Evolutionary conservation across 2,329 filamentous ascomycete species (phyloP).

Genomic region (Venturia carpophila): DNA sequence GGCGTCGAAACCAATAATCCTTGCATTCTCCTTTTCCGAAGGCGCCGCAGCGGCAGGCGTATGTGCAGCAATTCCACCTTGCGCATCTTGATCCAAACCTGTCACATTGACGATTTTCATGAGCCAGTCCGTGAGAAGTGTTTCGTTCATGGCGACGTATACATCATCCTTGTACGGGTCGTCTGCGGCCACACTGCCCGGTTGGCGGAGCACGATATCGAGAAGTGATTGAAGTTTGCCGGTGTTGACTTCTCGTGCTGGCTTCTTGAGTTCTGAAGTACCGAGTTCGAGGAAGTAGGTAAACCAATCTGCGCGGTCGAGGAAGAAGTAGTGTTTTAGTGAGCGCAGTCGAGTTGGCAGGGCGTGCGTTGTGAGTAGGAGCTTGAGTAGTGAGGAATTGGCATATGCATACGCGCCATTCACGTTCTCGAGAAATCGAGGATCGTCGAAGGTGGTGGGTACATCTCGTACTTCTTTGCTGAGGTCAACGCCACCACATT

Average conservation of each 20-base stretch:
- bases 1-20: slow-evolving; percentile 79
- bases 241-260: slow-evolving; percentile 80
- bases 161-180: slow-evolving; percentile 98
- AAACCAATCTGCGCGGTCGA: slow-evolving; percentile 96
- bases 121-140: slow-evolving; percentile 83
- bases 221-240: slow-evolving; percentile 89
- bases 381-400: slow-evolving; percentile 83
- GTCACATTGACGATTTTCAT: slow-evolving; percentile 96
- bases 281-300: slow-evolving; percentile 94
- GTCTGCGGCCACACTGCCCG: slow-evolving; percentile 83
- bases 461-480: slow-evolving; percentile 81
- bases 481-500: slow-evolving; percentile 92
- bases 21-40: slow-evolving; percentile 56
- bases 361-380: slow-evolving; percentile 87
- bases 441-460: slow-evolving; percentile 88
- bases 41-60: slow-evolving; percentile 62
- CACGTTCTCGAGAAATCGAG: slow-evolving; percentile 87
- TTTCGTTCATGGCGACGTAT: slow-evolving; percentile 94
- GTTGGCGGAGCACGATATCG: slow-evolving; percentile 93
- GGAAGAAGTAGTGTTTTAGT: slow-evolving; percentile 97
- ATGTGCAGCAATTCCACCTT: slow-evolving; percentile 58
- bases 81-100: slow-evolving; percentile 77
- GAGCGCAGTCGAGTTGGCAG: slow-evolving; percentile 80
- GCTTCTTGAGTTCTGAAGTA: slow-evolving; percentile 81
- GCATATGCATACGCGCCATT: slow-evolving; percentile 91